phyloP scores from a whole-genome alignment of 129 eudicot genomes.

The Pseudognaphalium luteoalbum region DNA sequence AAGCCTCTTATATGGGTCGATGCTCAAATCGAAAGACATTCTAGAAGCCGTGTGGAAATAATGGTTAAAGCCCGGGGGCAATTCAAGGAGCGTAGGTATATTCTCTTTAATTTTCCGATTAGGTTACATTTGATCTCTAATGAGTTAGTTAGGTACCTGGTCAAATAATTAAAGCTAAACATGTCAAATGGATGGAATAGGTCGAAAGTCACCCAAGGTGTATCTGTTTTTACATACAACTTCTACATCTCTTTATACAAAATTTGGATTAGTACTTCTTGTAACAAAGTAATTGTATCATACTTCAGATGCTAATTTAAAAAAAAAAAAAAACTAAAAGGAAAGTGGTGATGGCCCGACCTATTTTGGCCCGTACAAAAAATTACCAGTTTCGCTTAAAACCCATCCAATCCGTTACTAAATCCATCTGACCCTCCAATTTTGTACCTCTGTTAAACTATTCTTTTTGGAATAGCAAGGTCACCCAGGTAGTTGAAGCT shows the following conservation, averaged over 20 bases:
- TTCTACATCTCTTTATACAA: not conserved
- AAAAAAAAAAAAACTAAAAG: not conserved
- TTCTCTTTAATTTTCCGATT: not conserved
- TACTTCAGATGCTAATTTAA: not conserved
- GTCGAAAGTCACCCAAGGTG: not conserved
- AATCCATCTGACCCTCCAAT: not conserved
- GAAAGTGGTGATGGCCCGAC: not conserved
- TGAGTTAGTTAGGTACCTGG: too few relatives aligned
- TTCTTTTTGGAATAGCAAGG: too few relatives aligned
- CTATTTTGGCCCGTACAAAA: too few relatives aligned
- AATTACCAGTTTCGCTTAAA: too few relatives aligned
- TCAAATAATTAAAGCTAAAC: too few relatives aligned
- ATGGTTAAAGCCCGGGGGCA: conserved; percentile 33
- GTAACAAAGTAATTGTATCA: not conserved
- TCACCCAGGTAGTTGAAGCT: too few relatives aligned
- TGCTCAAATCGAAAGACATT: conserved; percentile 37
- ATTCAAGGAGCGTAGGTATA: conserved; percentile 38
- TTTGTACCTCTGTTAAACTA: not conserved
- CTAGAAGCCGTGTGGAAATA: conserved; percentile 37
- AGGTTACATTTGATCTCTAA: too few relatives aligned
- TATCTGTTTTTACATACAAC: not conserved
- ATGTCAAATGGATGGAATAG: not conserved
- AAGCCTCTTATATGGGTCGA: conserved; percentile 58
- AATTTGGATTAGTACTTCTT: too few relatives aligned
- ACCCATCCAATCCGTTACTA: not conserved